These are phyloP conservation scores for Pythium oligandrum DNA, from an alignment of 352 stramenopile species.

Conservation along the genomic window DNA sequence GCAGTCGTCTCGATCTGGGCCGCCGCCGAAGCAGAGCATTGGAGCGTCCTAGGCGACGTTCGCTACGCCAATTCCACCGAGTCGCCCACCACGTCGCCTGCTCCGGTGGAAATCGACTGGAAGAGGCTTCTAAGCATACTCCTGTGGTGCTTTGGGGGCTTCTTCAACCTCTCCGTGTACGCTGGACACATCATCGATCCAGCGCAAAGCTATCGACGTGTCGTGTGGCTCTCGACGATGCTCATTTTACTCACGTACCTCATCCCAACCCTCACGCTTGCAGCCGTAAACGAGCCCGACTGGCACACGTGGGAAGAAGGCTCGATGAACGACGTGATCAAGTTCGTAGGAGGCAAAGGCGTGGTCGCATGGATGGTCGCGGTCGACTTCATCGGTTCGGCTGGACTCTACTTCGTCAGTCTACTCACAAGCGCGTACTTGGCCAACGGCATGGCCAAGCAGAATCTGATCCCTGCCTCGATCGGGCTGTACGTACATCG, in stretches of 20 bases:
- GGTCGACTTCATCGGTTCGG: conserved; percentile 29
- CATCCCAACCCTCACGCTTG: conserved; percentile 26
- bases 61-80: conserved; percentile 18
- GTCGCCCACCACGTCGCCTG: conserved; percentile 18
- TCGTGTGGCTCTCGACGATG: conserved; percentile 31
- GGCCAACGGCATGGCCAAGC: conserved; percentile 45
- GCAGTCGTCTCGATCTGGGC: conserved; percentile 36
- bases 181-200: conserved; percentile 36
- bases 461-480: conserved; percentile 40
- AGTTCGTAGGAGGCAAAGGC: conserved; percentile 29
- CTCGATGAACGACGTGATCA: conserved; percentile 28
- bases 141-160: conserved; percentile 54
- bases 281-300: conserved; percentile 30
- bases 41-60: conserved; percentile 29
- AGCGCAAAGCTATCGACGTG: conserved; percentile 26
- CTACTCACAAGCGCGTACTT: conserved; percentile 48
- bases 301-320: conserved; percentile 42
- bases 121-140: conserved; percentile 20
- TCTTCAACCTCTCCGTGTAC: conserved; percentile 52
- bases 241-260: conserved; percentile 47
- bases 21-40: conserved; percentile 23
- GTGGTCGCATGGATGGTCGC: conserved; percentile 26
- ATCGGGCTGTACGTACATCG: conserved; percentile 28
- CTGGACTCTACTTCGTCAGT: conserved; percentile 39
- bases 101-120: background rate